phyloP scores from a whole-genome alignment of 495 filamentous ascomycete genomes.

The Cercophora sp. region DNA sequence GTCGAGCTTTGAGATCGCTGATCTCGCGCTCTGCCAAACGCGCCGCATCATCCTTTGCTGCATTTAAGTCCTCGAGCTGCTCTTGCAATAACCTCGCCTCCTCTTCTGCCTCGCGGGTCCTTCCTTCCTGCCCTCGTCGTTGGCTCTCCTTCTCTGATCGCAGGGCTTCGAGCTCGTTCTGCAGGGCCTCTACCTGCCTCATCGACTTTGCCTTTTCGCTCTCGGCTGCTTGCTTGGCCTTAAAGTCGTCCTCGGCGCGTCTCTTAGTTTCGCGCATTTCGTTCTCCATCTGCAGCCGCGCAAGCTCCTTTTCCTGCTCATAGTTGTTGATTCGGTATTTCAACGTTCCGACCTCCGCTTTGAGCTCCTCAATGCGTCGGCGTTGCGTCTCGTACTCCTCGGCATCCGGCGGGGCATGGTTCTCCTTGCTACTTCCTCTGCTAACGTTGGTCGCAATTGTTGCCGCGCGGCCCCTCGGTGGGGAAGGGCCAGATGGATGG shows the following conservation, averaged over 20 bases:
- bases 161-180: conserved; percentile 65
- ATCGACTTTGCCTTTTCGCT: conserved; percentile 61
- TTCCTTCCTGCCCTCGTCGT: conserved; percentile 66
- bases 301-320: conserved; percentile 82
- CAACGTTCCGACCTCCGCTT: conserved; percentile 52
- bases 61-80: conserved; percentile 70
- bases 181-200: conserved; percentile 67
- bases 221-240: conserved; percentile 72
- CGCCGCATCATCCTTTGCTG: conserved; percentile 65
- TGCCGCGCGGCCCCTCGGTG: conserved; percentile 29
- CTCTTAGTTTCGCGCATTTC: conserved; percentile 72
- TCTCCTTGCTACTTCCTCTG: conserved; percentile 48
- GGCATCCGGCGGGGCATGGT: conserved; percentile 42
- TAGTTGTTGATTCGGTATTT: conserved; percentile 58
- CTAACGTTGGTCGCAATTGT: conserved; percentile 21
- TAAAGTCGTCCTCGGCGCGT: conserved; percentile 78
- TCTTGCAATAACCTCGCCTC: conserved; percentile 69
- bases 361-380: conserved; percentile 48
- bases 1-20: conserved; percentile 66
- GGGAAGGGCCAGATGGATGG: conserved; percentile 29
- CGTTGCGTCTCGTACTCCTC: conserved; percentile 51
- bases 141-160: conserved; percentile 46
- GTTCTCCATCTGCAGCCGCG: conserved; percentile 70
- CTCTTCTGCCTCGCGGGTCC: conserved; percentile 65
- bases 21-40: conserved; percentile 65